Evolutionary conservation across 1,284 basidiomycete species (phyloP).

Genomic region (Ceratobasidium sp.): DNA sequence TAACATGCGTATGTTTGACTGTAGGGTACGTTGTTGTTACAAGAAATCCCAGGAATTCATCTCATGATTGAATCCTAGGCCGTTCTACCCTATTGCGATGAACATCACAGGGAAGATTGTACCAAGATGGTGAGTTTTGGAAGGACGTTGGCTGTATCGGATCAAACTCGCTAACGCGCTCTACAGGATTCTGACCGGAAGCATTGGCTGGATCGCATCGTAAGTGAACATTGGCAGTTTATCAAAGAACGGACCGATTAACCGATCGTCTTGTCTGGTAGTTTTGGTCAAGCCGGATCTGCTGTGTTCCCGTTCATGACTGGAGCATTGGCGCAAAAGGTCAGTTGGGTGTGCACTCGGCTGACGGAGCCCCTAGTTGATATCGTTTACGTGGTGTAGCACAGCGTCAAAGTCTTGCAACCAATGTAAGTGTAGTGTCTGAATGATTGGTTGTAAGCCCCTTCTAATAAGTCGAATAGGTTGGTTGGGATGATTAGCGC

Average conservation of each 20-base stretch:
- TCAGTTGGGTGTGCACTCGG: not conserved
- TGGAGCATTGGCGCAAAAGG: conserved; percentile 43
- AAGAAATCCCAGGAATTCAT: not conserved
- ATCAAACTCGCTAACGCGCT: not conserved
- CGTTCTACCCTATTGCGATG: conserved; percentile 55
- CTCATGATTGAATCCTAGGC: conserved; percentile 35
- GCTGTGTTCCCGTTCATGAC: conserved; percentile 54
- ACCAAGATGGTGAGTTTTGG: conserved; percentile 49
- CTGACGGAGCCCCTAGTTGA: conserved; percentile 12
- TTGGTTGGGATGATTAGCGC: conserved; percentile 44
- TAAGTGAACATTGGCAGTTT: not conserved
- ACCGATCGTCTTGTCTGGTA: conserved; percentile 21
- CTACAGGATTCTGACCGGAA: conserved; percentile 52
- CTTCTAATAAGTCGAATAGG: conserved; percentile 11
- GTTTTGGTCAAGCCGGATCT: conserved; percentile 53
- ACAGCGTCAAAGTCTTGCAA: conserved; percentile 47
- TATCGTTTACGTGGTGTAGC: not conserved
- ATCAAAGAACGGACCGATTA: not conserved
- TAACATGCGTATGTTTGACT: not conserved
- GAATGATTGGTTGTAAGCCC: not conserved
- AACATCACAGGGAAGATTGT: conserved; percentile 52
- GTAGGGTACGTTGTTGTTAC: conserved; percentile 17
- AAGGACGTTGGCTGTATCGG: not conserved
- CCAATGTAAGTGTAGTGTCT: conserved; percentile 38
- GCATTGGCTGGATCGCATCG: conserved; percentile 54